Evolutionary conservation across 2,329 filamentous ascomycete genomes (phyloP).

Genomic region (Colletotrichum truncatum): DNA sequence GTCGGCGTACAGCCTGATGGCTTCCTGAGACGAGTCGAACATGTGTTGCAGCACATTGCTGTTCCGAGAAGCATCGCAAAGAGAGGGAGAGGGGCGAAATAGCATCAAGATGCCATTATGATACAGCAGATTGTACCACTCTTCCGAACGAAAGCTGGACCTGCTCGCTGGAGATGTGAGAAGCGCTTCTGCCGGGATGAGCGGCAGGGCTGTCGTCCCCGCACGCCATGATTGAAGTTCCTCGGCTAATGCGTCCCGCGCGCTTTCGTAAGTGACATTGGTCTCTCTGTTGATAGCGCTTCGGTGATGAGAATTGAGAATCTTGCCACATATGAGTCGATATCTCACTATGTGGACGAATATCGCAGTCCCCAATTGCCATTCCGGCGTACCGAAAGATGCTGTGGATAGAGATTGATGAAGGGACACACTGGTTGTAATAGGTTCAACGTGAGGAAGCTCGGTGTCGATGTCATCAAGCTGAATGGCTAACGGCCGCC

Average conservation of each 20-base stretch:
- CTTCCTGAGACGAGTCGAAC: constrained; percentile 47
- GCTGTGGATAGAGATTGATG: neutral
- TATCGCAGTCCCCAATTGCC: constrained; percentile 35
- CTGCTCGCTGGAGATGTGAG: constrained; percentile 33
- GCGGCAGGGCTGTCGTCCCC: constrained; percentile 37
- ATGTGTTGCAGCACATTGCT: constrained; percentile 44
- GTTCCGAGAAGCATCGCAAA: constrained; percentile 38
- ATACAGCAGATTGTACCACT: constrained; percentile 53
- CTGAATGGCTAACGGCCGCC: constrained; percentile 48
- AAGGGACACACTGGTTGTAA: neutral
- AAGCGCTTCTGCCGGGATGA: constrained; percentile 36
- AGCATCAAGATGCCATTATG: constrained; percentile 53
- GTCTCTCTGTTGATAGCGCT: constrained; percentile 32
- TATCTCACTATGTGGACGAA: constrained; percentile 52
- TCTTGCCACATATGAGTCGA: constrained; percentile 49
- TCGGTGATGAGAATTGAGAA: constrained; percentile 45
- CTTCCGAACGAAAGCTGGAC: constrained; percentile 49
- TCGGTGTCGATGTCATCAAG: constrained; percentile 51
- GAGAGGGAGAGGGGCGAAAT: constrained; percentile 48
- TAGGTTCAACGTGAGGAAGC: constrained; percentile 40
- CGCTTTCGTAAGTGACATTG: constrained; percentile 24
- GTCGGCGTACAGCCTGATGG: constrained; percentile 52
- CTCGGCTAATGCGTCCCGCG: constrained; percentile 36
- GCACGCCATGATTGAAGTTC: constrained; percentile 43
- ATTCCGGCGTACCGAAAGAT: neutral